Conservation (phyloP, 1,284 basidiomycete species). For the Papiliotrema nemorosa region DNA sequence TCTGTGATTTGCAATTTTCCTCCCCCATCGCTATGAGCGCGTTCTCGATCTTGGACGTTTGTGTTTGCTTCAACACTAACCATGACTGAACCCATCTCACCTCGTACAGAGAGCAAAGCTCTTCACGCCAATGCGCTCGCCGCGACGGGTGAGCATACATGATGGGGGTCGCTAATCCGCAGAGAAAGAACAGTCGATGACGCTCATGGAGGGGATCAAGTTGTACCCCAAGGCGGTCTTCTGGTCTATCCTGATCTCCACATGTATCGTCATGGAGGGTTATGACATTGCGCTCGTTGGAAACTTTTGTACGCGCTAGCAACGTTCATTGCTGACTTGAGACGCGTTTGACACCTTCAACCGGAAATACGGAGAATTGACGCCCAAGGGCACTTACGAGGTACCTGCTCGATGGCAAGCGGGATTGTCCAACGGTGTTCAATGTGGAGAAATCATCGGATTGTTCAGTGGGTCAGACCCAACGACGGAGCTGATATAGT, state of each 20-base stretch:
- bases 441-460: slow-evolving; percentile 50
- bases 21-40: not conserved
- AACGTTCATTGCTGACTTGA: slow-evolving; percentile 2
- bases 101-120: not conserved
- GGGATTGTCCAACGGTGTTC: slow-evolving; percentile 49
- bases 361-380: slow-evolving; percentile 38
- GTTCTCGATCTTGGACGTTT: no score
- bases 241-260: slow-evolving; percentile 51
- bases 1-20: slow-evolving; percentile 2
- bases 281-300: slow-evolving; percentile 44
- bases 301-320: slow-evolving; percentile 33
- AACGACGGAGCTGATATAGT: slow-evolving; percentile 10
- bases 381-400: slow-evolving; percentile 43
- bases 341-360: slow-evolving; percentile 46
- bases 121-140: slow-evolving; percentile 1
- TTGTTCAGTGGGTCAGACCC: slow-evolving; percentile 27
- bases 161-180: not conserved
- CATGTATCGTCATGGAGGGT: slow-evolving; percentile 54
- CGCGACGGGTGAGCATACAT: slow-evolving; percentile 10
- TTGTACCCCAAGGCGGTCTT: slow-evolving; percentile 52
- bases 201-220: slow-evolving; percentile 38
- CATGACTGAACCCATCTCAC: not conserved
- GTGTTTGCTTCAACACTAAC: no score
- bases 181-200: slow-evolving; percentile 44
- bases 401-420: slow-evolving; percentile 53